These are phyloP conservation scores for Clonostachys rosea DNA, from an alignment of 2,329 filamentous ascomycete genomes.

Conservation along the genomic window DNA sequence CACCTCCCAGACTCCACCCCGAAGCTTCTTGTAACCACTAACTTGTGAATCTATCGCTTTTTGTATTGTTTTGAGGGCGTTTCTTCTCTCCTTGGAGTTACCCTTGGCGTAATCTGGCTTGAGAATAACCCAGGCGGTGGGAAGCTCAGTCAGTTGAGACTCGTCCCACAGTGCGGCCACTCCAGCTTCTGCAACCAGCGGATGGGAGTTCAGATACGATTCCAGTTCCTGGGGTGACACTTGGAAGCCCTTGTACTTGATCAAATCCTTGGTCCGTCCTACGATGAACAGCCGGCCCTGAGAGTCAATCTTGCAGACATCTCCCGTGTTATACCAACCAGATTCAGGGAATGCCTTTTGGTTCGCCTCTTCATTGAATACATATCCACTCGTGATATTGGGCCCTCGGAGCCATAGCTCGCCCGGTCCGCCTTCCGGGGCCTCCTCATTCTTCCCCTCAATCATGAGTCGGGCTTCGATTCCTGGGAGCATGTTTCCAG, in stretches of 20 bases:
- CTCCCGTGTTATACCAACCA: slow-evolving; percentile 40
- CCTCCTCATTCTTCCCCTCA: slow-evolving; percentile 27
- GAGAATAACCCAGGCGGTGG: slow-evolving; percentile 28
- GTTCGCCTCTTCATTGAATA: slow-evolving; percentile 29
- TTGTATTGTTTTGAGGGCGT: slow-evolving; percentile 21
- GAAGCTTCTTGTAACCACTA: slow-evolving; percentile 33
- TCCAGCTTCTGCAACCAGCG: slow-evolving; percentile 24
- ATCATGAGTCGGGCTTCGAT: slow-evolving; percentile 30
- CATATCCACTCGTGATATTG: slow-evolving; percentile 35
- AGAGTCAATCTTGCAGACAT: slow-evolving; percentile 29
- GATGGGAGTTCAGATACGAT: slow-evolving; percentile 25
- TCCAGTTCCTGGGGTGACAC: slow-evolving; percentile 30
- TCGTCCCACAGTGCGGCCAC: slow-evolving; percentile 28
- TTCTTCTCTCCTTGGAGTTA: slow-evolving; percentile 1
- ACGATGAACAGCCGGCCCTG: slow-evolving; percentile 24
- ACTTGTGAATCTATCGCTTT: slow-evolving; percentile 23
- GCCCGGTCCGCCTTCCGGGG: slow-evolving; percentile 25
- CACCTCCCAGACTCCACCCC: slow-evolving; percentile 27
- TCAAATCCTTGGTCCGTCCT: slow-evolving; percentile 31
- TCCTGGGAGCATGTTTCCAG: slow-evolving; percentile 27
- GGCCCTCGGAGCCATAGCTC: slow-evolving; percentile 37
- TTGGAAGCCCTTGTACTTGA: slow-evolving; percentile 37
- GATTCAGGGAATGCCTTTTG: slow-evolving; percentile 24
- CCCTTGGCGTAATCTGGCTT: slow-evolving; percentile 6
- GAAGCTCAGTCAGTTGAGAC: slow-evolving; percentile 28